phyloP scores from a whole-genome alignment of 768 basidiomycete genomes.

The Amanita rubescens region DNA sequence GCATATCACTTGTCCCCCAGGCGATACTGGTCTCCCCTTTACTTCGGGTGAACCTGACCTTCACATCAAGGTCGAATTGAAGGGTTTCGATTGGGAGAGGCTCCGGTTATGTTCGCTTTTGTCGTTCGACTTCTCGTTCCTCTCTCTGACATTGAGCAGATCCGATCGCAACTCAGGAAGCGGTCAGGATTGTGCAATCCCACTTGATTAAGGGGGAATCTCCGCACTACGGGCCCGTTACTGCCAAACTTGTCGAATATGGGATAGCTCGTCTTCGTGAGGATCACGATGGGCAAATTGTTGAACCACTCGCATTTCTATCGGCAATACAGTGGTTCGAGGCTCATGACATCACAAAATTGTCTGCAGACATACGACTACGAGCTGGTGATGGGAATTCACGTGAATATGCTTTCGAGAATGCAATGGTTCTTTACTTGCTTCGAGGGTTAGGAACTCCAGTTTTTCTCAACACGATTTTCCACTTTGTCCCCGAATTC shows the following conservation, averaged over 20 bases:
- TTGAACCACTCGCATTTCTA: constrained; percentile 15
- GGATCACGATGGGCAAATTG: constrained; percentile 8
- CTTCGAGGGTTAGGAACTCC: constrained; percentile 8
- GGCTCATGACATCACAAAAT: constrained; percentile 3
- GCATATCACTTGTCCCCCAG: neutral
- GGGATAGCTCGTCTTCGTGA: constrained; percentile 13
- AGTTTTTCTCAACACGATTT: constrained; percentile 5
- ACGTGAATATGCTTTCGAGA: constrained; percentile 12
- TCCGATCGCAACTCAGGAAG: constrained; percentile 6
- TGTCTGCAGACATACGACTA: constrained; percentile 5
- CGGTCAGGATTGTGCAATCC: constrained; percentile 9
- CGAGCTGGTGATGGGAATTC: neutral
- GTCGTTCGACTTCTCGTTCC: constrained; percentile 4
- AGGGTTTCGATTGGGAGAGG: constrained; percentile 14
- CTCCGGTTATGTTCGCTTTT: neutral
- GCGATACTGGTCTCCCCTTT: constrained; percentile 3
- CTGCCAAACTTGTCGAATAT: neutral
- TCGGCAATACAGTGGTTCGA: constrained; percentile 11
- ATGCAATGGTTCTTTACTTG: constrained; percentile 12
- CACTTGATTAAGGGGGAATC: constrained; percentile 11
- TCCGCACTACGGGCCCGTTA: constrained; percentile 10
- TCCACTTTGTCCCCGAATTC: constrained; percentile 5
- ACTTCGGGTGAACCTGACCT: constrained; percentile 7
- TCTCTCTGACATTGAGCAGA: constrained; percentile 2
- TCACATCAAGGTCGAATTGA: neutral